Evolutionary conservation across 768 basidiomycete genomes (phyloP), one percentile per base, ranked within the genome.

Genomic region (Leucocoprinus sp.): DNA sequence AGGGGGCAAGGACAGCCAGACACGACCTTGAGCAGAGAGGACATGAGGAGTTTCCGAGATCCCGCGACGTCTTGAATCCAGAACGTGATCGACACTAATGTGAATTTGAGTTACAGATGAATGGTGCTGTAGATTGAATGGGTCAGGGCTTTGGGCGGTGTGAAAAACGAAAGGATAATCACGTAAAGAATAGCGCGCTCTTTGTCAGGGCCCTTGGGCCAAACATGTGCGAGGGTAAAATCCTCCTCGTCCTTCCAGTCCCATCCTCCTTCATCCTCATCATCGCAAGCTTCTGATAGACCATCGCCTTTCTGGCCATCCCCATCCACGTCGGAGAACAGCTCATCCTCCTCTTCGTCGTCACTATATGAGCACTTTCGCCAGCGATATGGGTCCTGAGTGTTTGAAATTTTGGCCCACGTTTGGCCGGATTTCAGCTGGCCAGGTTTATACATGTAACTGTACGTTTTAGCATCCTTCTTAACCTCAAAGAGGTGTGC

Each of bases 171-270:
- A 23, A 24, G 42, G 23, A 51, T 41, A 68, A 81, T 49, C 54
- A 86, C 84, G 55, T 84, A 86, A 44, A 81, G 60, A 27, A 86
- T 73, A 1, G 69, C 84, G n/a, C 63, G 61, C 2, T 55, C 49
- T 1, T 62, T 55, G 36, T 71, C 64, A 18, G 64, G 60, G 8
- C 73, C 68, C 37, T 68, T 68, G 0, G 71, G 68, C 80, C 82
- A 87, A 3, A 74, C 75, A 54, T 78, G 74, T 6, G 57, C 68
- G 11, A 86, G 57, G 0, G 74, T 73, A 38, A 75, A 71, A 50
- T 84, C 83, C 54, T 83, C 80, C 55, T 86, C 84, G 2, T 77
- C 73, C 41, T 78, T 74, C 84, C 83, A 86, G 33, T 66, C 70
- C 76, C 82, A 84, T 7, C 66, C 70, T 4, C 69, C 69, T 0